Conservation (phyloP, 768 basidiomycete species). For the Russula vinacea region DNA sequence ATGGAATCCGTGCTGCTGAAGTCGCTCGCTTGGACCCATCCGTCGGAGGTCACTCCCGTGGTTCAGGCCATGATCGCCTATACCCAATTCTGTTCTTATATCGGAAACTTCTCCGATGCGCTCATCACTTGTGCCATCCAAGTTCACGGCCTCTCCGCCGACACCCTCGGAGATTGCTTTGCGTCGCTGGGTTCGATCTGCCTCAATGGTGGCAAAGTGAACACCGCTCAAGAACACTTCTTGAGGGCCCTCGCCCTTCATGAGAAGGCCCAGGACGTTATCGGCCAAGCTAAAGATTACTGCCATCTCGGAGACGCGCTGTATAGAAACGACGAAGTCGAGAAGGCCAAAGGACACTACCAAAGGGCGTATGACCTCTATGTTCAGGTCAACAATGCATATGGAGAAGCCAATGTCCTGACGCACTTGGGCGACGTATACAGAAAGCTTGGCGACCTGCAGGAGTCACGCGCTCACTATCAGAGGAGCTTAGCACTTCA, state of each 20-base stretch:
- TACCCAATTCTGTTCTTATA: conserved; percentile 20
- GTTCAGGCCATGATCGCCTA: conserved; percentile 22
- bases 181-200: conserved; percentile 13
- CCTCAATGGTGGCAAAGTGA: conserved; percentile 6
- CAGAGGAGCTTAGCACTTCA: conserved; percentile 4
- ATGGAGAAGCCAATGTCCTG: conserved; percentile 26
- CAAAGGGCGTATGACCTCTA: conserved; percentile 16
- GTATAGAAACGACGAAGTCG: conserved; percentile 15
- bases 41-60: conserved; percentile 8
- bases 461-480: conserved; percentile 10
- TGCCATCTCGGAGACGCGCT: conserved; percentile 21
- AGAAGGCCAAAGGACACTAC: conserved; percentile 12
- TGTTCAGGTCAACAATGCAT: neutral
- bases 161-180: conserved; percentile 13
- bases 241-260: conserved; percentile 4
- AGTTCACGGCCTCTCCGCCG: conserved; percentile 3
- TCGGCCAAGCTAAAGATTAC: conserved; percentile 24
- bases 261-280: conserved; percentile 12
- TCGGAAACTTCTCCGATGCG: conserved; percentile 21
- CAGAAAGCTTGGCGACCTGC: conserved; percentile 16
- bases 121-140: conserved; percentile 5
- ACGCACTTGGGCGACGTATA: conserved; percentile 23
- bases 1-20: conserved; percentile 16
- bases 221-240: conserved; percentile 3
- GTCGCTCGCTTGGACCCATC: conserved; percentile 16